A percentile compares a stretch with the other conserved stretches of the same genome.
These are phyloP conservation scores for Stephanodiscus minutulus DNA, from an alignment of 108 stramenopile genomes.

Conservation along the genomic window DNA sequence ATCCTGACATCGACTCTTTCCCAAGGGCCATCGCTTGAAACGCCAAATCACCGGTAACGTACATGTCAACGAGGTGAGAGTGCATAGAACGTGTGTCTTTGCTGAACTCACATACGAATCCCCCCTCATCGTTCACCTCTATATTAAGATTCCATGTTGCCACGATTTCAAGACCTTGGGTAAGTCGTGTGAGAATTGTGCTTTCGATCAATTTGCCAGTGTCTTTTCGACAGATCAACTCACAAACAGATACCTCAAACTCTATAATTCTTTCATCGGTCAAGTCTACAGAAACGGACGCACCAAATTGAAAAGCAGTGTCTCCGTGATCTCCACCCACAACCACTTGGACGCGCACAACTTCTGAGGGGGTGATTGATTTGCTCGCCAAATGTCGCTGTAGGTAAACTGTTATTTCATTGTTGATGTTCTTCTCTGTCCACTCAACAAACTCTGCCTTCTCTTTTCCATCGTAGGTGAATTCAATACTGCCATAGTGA, in stretches of 20 bases:
- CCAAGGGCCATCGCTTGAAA: too few species aligned
- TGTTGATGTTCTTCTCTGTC: not conserved
- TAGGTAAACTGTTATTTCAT: not conserved
- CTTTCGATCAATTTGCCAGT: not conserved
- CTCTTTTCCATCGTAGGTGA: not conserved
- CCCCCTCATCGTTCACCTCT: not conserved
- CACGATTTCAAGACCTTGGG: too few species aligned
- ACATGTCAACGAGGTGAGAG: too few species aligned
- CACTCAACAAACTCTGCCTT: not conserved
- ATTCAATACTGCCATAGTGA: not conserved
- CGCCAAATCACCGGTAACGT: too few species aligned
- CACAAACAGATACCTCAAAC: constrained; percentile 3
- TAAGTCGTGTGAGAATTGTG: not conserved
- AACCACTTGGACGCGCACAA: not conserved
- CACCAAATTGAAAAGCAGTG: not conserved
- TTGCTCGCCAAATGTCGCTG: not conserved
- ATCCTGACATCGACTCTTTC: not conserved
- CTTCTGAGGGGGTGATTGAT: not conserved
- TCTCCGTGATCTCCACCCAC: constrained; percentile 1
- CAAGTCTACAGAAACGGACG: not conserved
- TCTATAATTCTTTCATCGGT: not conserved
- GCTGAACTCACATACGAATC: too few species aligned
- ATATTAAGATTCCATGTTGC: not conserved
- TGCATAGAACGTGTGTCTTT: too few species aligned
- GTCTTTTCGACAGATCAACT: constrained; percentile 1